phyloP scores from a whole-genome alignment of 768 basidiomycete species.

The Lanmaoa rubissima region DNA sequence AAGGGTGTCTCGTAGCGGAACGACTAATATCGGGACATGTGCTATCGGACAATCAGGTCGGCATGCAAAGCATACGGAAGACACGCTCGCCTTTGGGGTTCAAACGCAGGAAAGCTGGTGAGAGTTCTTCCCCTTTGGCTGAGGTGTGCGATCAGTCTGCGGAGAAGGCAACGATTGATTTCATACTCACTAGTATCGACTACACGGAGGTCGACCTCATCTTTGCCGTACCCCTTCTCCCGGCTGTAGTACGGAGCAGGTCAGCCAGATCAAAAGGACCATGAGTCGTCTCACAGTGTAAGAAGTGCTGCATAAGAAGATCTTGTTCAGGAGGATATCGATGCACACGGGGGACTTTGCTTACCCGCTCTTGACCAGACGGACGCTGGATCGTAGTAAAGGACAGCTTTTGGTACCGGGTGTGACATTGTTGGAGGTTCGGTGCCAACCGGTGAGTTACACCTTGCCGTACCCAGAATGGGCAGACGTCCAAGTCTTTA shows the following conservation, averaged over 20 bases:
- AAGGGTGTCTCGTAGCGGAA: conserved; percentile 77
- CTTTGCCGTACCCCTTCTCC: conserved; percentile 83
- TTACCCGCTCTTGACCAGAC: conserved; percentile 66
- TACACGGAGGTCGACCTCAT: conserved; percentile 68
- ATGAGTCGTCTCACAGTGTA: conserved; percentile 44
- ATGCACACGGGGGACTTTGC: conserved; percentile 13
- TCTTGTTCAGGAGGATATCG: background rate
- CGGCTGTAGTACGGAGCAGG: conserved; percentile 30
- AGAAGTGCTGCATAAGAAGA: conserved; percentile 43
- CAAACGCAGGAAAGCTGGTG: conserved; percentile 70
- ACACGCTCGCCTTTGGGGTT: conserved; percentile 61
- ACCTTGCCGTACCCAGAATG: background rate
- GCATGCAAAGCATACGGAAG: conserved; percentile 4
- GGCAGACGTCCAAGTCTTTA: background rate
- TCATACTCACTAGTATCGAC: conserved; percentile 57
- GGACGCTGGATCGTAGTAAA: conserved; percentile 64
- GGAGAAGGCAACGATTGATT: background rate
- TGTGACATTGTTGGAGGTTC: background rate
- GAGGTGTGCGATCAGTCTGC: background rate
- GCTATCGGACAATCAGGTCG: conserved; percentile 39
- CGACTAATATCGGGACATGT: conserved; percentile 79
- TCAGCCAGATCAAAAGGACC: background rate
- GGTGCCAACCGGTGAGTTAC: background rate
- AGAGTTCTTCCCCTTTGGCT: conserved; percentile 81
- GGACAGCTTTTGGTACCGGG: conserved; percentile 68